Conservation (phyloP, 345 rosid species). For the Ceriops decandra region DNA sequence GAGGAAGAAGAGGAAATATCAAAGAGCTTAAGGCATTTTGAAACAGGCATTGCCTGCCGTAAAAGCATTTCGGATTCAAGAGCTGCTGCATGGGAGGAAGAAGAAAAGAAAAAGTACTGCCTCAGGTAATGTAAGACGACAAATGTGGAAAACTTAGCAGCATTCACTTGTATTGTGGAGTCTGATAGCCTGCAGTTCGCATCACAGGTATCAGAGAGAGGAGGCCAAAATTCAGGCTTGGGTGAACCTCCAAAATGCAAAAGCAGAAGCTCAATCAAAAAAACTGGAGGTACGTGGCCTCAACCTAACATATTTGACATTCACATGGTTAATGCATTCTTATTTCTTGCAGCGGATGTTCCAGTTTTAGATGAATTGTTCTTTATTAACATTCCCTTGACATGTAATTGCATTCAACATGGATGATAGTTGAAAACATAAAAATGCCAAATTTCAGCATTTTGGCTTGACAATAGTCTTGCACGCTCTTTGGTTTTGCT, state of each 20-base stretch:
- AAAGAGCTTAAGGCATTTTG: slow-evolving; percentile 77
- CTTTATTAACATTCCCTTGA: too few species aligned
- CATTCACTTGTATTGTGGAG: background rate
- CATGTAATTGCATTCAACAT: background rate
- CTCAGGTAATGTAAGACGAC: slow-evolving; percentile 46
- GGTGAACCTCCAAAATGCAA: slow-evolving; percentile 86
- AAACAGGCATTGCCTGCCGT: slow-evolving; percentile 41
- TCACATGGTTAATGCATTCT: background rate
- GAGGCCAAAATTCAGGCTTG: slow-evolving; percentile 95
- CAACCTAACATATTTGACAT: too few species aligned
- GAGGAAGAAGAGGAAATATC: slow-evolving; percentile 89
- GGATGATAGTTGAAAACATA: background rate
- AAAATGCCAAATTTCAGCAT: background rate
- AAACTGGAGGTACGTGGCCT: slow-evolving; percentile 67
- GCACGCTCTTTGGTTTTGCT: background rate
- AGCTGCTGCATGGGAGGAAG: slow-evolving; percentile 70
- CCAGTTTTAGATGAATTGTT: too few species aligned
- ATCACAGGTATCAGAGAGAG: slow-evolving; percentile 77
- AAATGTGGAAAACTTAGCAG: background rate
- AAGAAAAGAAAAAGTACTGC: slow-evolving; percentile 76
- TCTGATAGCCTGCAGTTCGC: slow-evolving; percentile 6
- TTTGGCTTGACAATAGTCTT: background rate
- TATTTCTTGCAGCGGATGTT: background rate
- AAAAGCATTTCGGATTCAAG: slow-evolving; percentile 61
- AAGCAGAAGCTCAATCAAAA: slow-evolving; percentile 95